phyloP scores from a whole-genome alignment of 306 rosid genomes.

The Malus domestica region ASM211411v1 NC_041805.1:2981001-2981500 shows the following conservation, averaged over 20 bases:
- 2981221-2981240: conserved; percentile 37
- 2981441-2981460: background rate
- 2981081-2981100: conserved; percentile 66
- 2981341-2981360: conserved; percentile 37
- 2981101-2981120: conserved; percentile 65
- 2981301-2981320: background rate
- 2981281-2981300: conserved; percentile 19
- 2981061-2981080: conserved; percentile 35
- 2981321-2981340: conserved; percentile 64
- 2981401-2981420: conserved; percentile 10
- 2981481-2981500: conserved; percentile 12
- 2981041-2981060: background rate
- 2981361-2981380: conserved; percentile 43
- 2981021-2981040: no score
- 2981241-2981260: conserved; percentile 65
- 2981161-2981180: conserved; percentile 69
- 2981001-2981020: no score
- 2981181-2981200: conserved; percentile 63
- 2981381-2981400: conserved; percentile 24
- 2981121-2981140: conserved; percentile 33
- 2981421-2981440: background rate
- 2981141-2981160: conserved; percentile 22
- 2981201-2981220: conserved; percentile 26
- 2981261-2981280: conserved; percentile 42
- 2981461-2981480: conserved; percentile 32